Conservation (phyloP, 163 green algal genomes). For the Prototheca wickerhamii region DNA sequence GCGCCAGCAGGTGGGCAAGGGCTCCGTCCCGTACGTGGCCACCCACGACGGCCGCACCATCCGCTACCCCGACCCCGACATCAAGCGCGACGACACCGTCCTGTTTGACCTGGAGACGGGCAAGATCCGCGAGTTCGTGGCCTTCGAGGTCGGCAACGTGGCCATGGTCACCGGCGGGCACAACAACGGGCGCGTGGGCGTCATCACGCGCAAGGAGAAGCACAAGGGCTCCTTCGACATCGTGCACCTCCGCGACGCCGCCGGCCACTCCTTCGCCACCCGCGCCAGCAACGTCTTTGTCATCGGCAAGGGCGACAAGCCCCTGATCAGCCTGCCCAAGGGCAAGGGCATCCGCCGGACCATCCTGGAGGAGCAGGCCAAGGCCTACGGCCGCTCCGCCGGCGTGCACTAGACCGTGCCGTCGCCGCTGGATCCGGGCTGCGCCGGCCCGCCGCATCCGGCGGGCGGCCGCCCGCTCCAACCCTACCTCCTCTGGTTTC, state of each 20-base stretch:
- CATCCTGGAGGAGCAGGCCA: constrained; percentile 90
- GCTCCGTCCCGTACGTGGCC: constrained; percentile 84
- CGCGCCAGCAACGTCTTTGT: constrained; percentile 93
- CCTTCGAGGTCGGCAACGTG: constrained; percentile 96
- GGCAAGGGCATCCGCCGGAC: constrained; percentile 91
- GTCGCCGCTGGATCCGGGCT: background rate
- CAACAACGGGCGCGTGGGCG: constrained; percentile 92
- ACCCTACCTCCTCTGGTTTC: too few species aligned
- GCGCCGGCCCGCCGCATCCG: too few species aligned
- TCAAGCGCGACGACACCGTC: constrained; percentile 96
- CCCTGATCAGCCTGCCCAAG: constrained; percentile 94
- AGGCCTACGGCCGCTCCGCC: constrained; percentile 26
- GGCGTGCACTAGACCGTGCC: background rate
- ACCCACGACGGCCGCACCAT: constrained; percentile 97
- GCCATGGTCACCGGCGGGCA: constrained; percentile 87
- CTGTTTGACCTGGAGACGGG: constrained; percentile 94
- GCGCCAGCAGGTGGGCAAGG: constrained; percentile 76
- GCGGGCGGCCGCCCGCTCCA: too few species aligned
- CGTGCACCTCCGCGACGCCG: constrained; percentile 89
- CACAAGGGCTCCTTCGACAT: constrained; percentile 96
- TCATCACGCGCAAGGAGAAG: constrained; percentile 90
- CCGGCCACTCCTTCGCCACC: constrained; percentile 78
- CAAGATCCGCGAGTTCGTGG: constrained; percentile 98
- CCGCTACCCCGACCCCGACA: constrained; percentile 94
- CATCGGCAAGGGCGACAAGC: constrained; percentile 95